Evolutionary conservation across 2,329 filamentous ascomycete species (phyloP).

Genomic region (Pseudogymnoascus sp.): DNA sequence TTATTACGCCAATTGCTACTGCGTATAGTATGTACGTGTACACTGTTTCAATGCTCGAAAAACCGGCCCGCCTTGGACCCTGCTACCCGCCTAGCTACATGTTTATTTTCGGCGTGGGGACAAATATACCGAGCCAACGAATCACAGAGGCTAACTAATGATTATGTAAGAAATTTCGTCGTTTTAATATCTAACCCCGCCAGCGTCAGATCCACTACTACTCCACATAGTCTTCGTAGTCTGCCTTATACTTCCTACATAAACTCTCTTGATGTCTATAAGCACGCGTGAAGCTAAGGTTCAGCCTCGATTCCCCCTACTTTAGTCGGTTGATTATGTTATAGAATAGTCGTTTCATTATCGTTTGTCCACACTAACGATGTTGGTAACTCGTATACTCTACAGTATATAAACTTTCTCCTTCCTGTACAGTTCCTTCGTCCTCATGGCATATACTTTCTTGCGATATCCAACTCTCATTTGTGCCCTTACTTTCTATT

Average conservation of each 20-base stretch:
- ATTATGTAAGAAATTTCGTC: background rate
- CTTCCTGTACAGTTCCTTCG: background rate
- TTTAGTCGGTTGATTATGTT: background rate
- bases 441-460: background rate
- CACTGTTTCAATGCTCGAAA: background rate
- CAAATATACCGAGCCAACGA: background rate
- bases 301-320: background rate
- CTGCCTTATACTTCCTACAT: background rate
- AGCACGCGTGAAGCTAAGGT: background rate
- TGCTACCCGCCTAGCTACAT: background rate
- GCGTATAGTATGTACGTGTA: background rate
- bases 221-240: background rate
- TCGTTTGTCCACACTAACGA: background rate
- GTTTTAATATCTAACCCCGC: background rate
- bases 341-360: background rate
- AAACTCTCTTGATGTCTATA: background rate
- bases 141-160: background rate
- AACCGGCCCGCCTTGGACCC: background rate
- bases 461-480: background rate
- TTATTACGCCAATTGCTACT: background rate
- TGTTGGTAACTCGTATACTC: background rate
- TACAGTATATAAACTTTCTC: background rate
- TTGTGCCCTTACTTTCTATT: background rate
- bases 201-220: background rate
- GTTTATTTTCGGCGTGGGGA: background rate